Evolutionary conservation across 2,329 filamentous ascomycete genomes (phyloP).

Genomic region (Trichoderma hamatum): DNA sequence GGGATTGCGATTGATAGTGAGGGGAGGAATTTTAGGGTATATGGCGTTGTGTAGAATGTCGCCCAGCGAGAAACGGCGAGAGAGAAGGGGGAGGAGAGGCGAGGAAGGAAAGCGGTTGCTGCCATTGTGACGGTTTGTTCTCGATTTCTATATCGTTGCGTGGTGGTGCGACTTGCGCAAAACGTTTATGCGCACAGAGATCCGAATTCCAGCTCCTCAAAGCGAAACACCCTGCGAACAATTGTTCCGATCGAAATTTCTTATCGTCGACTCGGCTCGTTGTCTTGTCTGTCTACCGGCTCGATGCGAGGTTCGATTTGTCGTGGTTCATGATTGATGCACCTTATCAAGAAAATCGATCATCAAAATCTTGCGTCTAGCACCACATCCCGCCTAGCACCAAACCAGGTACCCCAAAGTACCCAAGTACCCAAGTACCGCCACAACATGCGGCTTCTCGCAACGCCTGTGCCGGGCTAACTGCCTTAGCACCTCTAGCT

Average conservation of each 20-base stretch:
- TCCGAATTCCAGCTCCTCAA: neutral
- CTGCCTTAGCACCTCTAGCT: neutral
- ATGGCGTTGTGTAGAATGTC: constrained; percentile 49
- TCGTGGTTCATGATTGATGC: constrained; percentile 16
- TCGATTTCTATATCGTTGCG: constrained; percentile 8
- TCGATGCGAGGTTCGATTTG: constrained; percentile 7
- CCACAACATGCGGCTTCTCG: neutral
- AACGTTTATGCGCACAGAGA: constrained; percentile 11
- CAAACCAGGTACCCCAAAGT: neutral
- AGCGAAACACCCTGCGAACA: neutral
- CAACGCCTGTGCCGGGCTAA: neutral
- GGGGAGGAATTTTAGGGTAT: constrained; percentile 53
- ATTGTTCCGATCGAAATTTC: neutral
- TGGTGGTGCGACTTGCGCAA: constrained; percentile 18
- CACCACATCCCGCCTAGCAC: neutral
- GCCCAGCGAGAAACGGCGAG: constrained; percentile 48
- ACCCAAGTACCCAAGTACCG: constrained; percentile 1
- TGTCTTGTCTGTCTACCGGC: neutral
- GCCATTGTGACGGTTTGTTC: constrained; percentile 47
- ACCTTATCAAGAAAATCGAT: constrained; percentile 21
- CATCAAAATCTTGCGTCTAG: constrained; percentile 24
- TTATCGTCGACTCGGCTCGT: neutral
- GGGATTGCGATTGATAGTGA: constrained; percentile 62
- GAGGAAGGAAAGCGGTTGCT: constrained; percentile 57
- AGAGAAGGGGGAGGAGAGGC: constrained; percentile 49